phyloP scores from a whole-genome alignment of 2,329 filamentous ascomycete species.

The Calonectria leucothoes region DNA sequence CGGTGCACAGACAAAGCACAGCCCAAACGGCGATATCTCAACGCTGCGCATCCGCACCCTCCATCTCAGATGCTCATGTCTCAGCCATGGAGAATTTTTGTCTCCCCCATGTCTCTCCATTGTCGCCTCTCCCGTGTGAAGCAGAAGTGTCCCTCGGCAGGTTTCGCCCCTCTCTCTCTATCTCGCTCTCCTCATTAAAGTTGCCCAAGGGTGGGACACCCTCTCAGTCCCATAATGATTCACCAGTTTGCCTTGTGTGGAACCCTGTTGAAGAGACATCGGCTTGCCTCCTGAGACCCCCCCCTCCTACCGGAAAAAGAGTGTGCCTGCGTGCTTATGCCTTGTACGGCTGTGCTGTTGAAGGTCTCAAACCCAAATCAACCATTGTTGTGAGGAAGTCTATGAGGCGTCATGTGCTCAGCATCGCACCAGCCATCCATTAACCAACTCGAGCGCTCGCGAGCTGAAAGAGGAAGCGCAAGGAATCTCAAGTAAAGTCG shows the following conservation, averaged over 20 bases:
- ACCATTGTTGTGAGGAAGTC: neutral
- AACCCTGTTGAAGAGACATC: constrained; percentile 12
- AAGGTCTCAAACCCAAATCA: neutral
- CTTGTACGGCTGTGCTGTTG: neutral
- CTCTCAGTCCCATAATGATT: constrained; percentile 1
- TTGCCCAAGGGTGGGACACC: constrained; percentile 4
- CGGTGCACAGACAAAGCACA: constrained; percentile 1
- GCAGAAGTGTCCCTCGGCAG: neutral
- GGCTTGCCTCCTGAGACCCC: constrained; percentile 2
- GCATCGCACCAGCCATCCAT: neutral
- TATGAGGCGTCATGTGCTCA: neutral
- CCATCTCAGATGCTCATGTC: constrained; percentile 13
- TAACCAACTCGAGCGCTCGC: neutral
- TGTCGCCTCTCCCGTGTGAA: neutral
- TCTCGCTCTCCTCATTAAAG: neutral
- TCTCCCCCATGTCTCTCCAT: constrained; percentile 15
- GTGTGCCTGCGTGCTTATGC: neutral
- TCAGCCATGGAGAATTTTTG: constrained; percentile 3
- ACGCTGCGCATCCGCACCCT: neutral
- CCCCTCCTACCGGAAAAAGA: neutral
- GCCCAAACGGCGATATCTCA: neutral
- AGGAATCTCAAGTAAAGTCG: neutral
- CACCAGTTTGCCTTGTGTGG: neutral
- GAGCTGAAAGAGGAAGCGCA: neutral
- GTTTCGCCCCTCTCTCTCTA: neutral